Evolutionary conservation across 805 yeast species (phyloP), one percentile per base, ranked within the genome.

Genomic region (Schizosaccharomyces osmophilus): DNA sequence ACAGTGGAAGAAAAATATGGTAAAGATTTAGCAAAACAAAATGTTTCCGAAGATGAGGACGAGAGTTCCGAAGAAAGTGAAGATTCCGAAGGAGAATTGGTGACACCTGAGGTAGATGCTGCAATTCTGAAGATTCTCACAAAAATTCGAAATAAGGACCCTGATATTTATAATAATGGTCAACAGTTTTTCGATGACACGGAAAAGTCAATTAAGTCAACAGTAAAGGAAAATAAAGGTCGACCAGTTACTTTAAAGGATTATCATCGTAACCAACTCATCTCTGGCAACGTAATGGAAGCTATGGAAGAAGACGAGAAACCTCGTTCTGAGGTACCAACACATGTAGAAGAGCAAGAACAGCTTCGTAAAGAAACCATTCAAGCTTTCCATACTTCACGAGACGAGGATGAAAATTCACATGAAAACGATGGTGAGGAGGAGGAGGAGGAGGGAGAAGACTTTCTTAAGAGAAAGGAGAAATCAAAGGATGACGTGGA

Each of bases 171-270:
- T 51, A 76, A 83, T 64, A 83, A 90, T 68, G 82, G 82, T n/a
- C 73, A 78, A 19, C 81, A 78, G 11, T 80, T 77, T 67, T 93
- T 93, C 68, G 75, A 24, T 72, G 65, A 3, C 70, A 43, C 36
- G 31, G 45, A 36, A 43, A 48, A 32, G 76, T 75, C 55, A 74
- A 19, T 29, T 9, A 32, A 39, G 3, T 2, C 36, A n/a, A n/a
- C 39, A 22, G 43, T 36, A 2, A 57, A 57, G 29, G 45, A 36
- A 6, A 36, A 57, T 39, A 75, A 63, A 76, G 78, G 13, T 15
- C 86, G 85, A 69, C 96, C 97, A 9, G 75, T 93, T 62, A 87
- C 83, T 70, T 78, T 93, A 71, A 88, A 89, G 67, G 98, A 93
- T 70, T 93, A 89, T 68, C 97, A 93, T 69, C 78, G 97, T 70